These are phyloP conservation scores for Leccinum variicolor DNA, from an alignment of 768 basidiomycete genomes.

Conservation along the genomic window DNA sequence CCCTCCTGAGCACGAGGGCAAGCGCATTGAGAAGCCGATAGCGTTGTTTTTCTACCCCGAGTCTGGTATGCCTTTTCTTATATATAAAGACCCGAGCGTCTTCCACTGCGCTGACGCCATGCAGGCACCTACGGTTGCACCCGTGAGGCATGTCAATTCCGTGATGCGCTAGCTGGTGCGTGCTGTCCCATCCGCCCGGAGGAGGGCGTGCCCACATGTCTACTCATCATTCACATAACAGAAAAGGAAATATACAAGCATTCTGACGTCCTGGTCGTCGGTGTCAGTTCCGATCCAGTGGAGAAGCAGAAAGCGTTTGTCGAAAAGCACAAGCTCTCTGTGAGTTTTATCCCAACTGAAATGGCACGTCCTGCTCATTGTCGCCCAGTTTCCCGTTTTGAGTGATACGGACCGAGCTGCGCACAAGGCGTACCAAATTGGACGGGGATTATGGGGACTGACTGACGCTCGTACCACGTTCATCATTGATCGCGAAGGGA, in stretches of 20 bases:
- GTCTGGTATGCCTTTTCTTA: conserved; percentile 41
- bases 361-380: neutral
- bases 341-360: conserved; percentile 30
- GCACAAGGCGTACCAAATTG: conserved; percentile 62
- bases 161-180: conserved; percentile 70
- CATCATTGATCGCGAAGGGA: conserved; percentile 69
- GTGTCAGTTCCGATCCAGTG: conserved; percentile 70
- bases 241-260: conserved; percentile 65
- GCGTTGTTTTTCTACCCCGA: conserved; percentile 80
- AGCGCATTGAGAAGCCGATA: conserved; percentile 42
- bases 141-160: conserved; percentile 77
- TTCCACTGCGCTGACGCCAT: neutral
- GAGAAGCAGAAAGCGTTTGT: conserved; percentile 73
- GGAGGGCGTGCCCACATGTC: neutral
- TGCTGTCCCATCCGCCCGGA: conserved; percentile 2
- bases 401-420: conserved; percentile 65
- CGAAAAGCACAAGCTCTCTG: conserved; percentile 64
- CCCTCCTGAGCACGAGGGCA: conserved; percentile 50
- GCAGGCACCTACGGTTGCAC: conserved; percentile 76
- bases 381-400: conserved; percentile 67
- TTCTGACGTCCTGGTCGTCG: conserved; percentile 63
- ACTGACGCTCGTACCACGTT: conserved; percentile 67
- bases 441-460: conserved; percentile 65
- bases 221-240: conserved; percentile 20
- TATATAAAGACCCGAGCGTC: neutral